Percentiles rank a stretch among this genome's conserved stretches.
These are phyloP conservation scores for Lantana camara DNA, from an alignment of 257 asterid species.

Conservation along the genomic window DNA sequence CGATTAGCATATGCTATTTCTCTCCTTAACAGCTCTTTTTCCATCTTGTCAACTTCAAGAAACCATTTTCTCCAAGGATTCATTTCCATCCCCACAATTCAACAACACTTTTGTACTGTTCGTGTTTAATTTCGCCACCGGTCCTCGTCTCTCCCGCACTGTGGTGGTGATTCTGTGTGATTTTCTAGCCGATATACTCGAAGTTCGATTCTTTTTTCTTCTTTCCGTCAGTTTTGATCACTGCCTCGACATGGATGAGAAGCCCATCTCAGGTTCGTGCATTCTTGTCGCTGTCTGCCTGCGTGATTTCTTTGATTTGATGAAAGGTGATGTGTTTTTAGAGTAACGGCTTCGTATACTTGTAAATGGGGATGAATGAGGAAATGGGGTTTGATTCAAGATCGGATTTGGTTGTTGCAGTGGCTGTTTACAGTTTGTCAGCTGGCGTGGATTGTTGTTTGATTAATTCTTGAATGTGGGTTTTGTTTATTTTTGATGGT, in stretches of 20 bases:
- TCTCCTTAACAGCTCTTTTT: neutral
- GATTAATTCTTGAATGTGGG: conserved; percentile 7
- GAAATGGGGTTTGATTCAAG: conserved; percentile 26
- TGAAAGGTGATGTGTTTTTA: conserved; percentile 18
- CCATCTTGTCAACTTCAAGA: conserved; percentile 24
- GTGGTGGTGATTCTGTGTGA: conserved; percentile 7
- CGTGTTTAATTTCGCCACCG: conserved; percentile 23
- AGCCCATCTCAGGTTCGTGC: conserved; percentile 59
- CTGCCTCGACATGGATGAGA: conserved; percentile 49
- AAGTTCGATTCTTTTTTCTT: conserved; percentile 14
- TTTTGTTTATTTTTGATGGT: conserved; percentile 5
- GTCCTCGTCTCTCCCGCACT: neutral
- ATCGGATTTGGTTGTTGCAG: conserved; percentile 22
- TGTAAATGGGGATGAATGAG: conserved; percentile 6
- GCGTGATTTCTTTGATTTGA: conserved; percentile 10
- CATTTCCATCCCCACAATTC: conserved; percentile 15
- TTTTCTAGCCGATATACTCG: conserved; percentile 26
- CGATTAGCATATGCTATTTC: neutral
- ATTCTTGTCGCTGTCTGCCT: neutral
- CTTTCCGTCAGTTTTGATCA: conserved; percentile 13
- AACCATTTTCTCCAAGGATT: conserved; percentile 8
- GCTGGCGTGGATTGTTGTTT: neutral
- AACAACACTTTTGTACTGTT: neutral
- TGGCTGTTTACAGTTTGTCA: neutral
- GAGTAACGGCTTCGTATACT: neutral